These are phyloP conservation scores for Mortierella sp. DNA, from an alignment of 371 early-diverging fungal species.

Conservation along the genomic window DNA sequence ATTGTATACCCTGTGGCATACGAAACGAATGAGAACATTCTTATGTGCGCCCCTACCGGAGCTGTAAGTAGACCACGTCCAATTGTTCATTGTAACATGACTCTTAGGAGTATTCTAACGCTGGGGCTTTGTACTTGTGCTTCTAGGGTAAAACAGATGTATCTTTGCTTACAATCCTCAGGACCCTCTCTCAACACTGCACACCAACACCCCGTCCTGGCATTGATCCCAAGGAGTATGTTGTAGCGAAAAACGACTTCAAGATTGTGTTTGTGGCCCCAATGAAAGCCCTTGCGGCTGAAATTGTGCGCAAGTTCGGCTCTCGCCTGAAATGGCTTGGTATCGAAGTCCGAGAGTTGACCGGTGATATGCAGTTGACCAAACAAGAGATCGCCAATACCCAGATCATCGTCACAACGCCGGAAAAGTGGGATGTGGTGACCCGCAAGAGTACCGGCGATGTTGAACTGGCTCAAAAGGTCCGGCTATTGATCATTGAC, in stretches of 20 bases:
- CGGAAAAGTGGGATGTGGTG: conserved; percentile 99
- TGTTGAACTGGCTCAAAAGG: conserved; percentile 91
- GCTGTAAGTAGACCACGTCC: conserved; percentile 98
- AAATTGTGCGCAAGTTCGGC: conserved; percentile 95
- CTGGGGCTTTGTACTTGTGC: too few species aligned
- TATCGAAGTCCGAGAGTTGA: conserved; percentile 95
- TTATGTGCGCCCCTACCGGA: conserved; percentile 99
- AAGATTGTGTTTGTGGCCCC: conserved; percentile 99
- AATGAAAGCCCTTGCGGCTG: conserved; percentile 99
- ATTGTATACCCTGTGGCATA: conserved; percentile 94
- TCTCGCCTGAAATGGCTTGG: conserved; percentile 82
- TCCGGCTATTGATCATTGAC: conserved; percentile 97
- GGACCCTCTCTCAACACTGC: conserved; percentile 81
- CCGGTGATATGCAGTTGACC: conserved; percentile 98
- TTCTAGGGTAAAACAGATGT: conserved; percentile 99
- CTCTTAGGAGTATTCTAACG: conserved; percentile 81
- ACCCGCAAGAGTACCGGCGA: conserved; percentile 97
- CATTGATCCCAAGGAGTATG: conserved; percentile 79
- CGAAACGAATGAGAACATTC: conserved; percentile 93
- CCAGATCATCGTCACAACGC: conserved; percentile 99
- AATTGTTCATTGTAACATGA: conserved; percentile 95
- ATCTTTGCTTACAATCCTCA: conserved; percentile 92
- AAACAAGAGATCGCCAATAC: conserved; percentile 95
- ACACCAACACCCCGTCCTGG: conserved; percentile 59
- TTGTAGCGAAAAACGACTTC: conserved; percentile 83